Base-by-base conservation (phyloP, 164 flowering plant genomes). In the Saururus chinensis region DNA sequence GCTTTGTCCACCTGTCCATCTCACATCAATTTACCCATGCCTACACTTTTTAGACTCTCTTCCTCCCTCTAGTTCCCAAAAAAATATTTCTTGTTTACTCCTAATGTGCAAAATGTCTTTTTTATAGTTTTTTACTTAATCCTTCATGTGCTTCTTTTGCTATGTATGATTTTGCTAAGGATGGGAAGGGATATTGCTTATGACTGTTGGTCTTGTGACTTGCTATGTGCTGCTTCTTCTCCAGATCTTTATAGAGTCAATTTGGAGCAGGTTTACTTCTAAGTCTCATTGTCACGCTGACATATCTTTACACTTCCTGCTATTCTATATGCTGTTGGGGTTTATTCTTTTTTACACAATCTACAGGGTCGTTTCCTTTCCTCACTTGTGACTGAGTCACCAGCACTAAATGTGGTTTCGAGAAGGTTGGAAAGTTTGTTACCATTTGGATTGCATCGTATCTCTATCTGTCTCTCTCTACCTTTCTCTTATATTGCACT, bases 211-310 rank as follows among this genome's bases (percentile, higher is more conserved):
- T 87, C 97, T 56, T 89, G 97, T 74, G 98, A 93, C 76, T 72
- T 93, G 81, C 83, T 93, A 51, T 93, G 97, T 80, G 98, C 97
- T 76, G 98, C 98, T 55, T 90, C 98, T 51, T 93, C 98, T 49
- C 86, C 97, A 57, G 98, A 93, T 67, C 62, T 93, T 4, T 93
- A 93, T 68, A 78, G 98, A 73, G 88, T 93, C 60, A 93, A 90
- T 67, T 75, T 93, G 66, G 89, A 88, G 61, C 92, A 93, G 97
- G 98, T 89, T 24, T 45, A 42, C 26, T n/a, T 20, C n/a, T 19
- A 37, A 26, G 21, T 57, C 25, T 23, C 35, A 23, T 23, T 11
- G n/a, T 55, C 35, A 19, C 58, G 22, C 4, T 30, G 11, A 24
- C 14, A 45, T 45, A 45, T 45, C 16, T 45, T 12, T 45, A 7